Conservation (phyloP, 169 alveolate species). For the Plasmodium knowlesi region DNA sequence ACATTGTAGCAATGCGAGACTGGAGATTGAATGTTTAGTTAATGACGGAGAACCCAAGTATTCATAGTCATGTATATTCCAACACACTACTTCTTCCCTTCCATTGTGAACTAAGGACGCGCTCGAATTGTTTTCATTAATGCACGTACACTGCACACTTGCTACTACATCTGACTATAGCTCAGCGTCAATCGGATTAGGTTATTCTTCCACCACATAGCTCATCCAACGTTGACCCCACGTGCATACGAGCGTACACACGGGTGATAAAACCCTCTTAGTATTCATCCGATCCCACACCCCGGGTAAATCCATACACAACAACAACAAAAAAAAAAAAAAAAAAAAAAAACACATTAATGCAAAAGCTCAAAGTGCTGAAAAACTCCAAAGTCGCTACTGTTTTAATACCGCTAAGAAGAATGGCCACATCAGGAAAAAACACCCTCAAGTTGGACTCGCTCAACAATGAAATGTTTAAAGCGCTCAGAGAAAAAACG, state of each 20-base stretch:
- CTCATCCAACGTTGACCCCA: neutral
- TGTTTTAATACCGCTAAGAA: slow-evolving; percentile 1
- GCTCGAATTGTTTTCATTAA: neutral
- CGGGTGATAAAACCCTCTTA: neutral
- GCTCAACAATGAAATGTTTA: slow-evolving; percentile 32
- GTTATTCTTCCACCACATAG: neutral
- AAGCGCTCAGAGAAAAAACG: slow-evolving; percentile 22
- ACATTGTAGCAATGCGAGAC: neutral
- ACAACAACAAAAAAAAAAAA: no score
- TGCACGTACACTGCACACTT: neutral
- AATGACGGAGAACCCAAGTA: neutral
- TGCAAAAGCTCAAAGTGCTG: neutral
- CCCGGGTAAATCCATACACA: neutral
- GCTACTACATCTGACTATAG: neutral
- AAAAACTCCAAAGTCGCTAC: neutral
- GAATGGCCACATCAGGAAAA: slow-evolving; percentile 13
- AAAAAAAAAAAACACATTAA: neutral
- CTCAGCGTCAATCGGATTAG: neutral
- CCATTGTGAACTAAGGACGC: neutral
- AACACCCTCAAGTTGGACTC: neutral
- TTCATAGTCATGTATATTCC: neutral
- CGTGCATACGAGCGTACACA: neutral
- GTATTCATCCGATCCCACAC: neutral
- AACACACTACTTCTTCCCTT: neutral
- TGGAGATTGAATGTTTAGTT: neutral